phyloP scores from a whole-genome alignment of 768 basidiomycete species.

The Amanita exitialis region DNA sequence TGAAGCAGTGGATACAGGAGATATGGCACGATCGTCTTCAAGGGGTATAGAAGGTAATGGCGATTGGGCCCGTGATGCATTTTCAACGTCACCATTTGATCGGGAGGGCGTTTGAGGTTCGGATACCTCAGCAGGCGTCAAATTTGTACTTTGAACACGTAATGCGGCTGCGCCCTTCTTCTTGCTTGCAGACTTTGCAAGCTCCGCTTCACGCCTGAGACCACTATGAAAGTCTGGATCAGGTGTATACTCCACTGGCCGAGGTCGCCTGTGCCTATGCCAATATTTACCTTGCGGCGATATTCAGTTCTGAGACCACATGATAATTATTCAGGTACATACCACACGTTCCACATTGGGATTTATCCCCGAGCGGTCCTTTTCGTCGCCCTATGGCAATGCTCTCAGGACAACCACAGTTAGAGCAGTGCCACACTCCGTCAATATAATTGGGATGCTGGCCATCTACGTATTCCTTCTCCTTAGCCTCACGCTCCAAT shows the following conservation, averaged over 20 bases:
- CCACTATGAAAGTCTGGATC: constrained; percentile 63
- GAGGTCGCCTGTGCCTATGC: constrained; percentile 76
- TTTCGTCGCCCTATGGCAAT: constrained; percentile 82
- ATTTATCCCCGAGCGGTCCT: constrained; percentile 83
- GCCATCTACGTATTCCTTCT: constrained; percentile 73
- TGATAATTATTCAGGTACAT: constrained; percentile 65
- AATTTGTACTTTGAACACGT: constrained; percentile 32
- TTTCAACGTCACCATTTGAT: constrained; percentile 23
- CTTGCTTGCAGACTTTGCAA: constrained; percentile 40
- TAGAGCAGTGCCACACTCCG: constrained; percentile 91
- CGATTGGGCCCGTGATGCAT: constrained; percentile 16
- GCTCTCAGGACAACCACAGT: constrained; percentile 84
- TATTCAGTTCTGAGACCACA: constrained; percentile 76
- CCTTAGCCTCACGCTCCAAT: constrained; percentile 73
- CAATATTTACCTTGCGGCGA: constrained; percentile 67
- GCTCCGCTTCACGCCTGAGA: constrained; percentile 43
- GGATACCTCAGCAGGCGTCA: constrained; percentile 28
- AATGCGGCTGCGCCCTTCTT: constrained; percentile 45
- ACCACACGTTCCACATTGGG: constrained; percentile 92
- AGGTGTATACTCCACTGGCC: constrained; percentile 72
- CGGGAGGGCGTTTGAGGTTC: constrained; percentile 46
- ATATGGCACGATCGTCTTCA: constrained; percentile 48
- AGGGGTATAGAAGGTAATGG: constrained; percentile 14
- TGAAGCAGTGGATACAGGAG: constrained; percentile 65
- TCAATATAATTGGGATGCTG: constrained; percentile 76